Base-by-base conservation (phyloP, 2,329 filamentous ascomycete genomes). In the Trichoderma hamatum region DNA sequence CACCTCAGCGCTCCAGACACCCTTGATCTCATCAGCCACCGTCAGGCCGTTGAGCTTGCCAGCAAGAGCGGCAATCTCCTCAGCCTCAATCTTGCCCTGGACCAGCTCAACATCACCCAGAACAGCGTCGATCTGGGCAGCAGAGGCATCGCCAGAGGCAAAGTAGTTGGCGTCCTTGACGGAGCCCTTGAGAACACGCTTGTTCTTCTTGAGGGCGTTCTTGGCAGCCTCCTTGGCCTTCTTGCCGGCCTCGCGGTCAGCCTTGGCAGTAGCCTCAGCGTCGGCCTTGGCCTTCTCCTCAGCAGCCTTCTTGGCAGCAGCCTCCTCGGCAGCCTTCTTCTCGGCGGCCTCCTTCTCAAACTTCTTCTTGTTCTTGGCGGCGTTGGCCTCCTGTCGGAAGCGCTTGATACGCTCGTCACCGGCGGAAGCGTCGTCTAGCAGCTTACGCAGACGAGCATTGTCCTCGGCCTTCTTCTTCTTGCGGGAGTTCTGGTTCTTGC, bases 381-480 rank as follows among this genome's bases (percentile, higher is more conserved):
- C 94, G 82, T 90, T 94, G 79, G 94, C 94, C 77, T 93, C 89
- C 83, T 98, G 90, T 75, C 92, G 89, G 92, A 99, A 99, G 75
- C 90, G 90, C 91, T 97, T 97, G 86, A 98, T 97, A 74, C 96
- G 93, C 85, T 97, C 94, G 77, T 99, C 96, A 54, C 88, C 86
- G 36, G 91, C 90, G 21, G 95, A 89, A 74, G 88, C 90, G 72
- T 97, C 93, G 78, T 99, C 96, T 30, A 99, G 90, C 68, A 97
- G 82, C 82, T 94, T 91, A 78, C 96, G 90, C 71, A 99, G 88
- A 76, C 96, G 94, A 63, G 92, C 87, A 75, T 92, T 97, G 83
- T 99, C 96, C 85, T 99, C 96, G 30, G 91, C 93, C 94, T 99
- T 99, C 88, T 94, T 96, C 94, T 99, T 99, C 84, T 96, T 96